phyloP scores from a whole-genome alignment of 2,329 filamentous ascomycete genomes.

The Didymellaceae sp. region DNA sequence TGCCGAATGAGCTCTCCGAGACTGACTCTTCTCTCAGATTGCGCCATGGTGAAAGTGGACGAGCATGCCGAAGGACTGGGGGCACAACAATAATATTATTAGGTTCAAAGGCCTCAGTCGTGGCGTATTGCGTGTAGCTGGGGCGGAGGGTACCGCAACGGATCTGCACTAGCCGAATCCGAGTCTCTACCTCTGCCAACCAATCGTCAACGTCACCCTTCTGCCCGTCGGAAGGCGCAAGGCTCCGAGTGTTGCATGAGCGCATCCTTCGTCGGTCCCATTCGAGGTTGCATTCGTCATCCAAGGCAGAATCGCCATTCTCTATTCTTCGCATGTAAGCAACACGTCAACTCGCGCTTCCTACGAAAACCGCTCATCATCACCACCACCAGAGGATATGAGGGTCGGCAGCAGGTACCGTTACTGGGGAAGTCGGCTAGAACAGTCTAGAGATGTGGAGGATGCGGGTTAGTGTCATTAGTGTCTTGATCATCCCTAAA shows the following conservation, averaged over 20 bases:
- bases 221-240: constrained; percentile 12
- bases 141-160: constrained; percentile 7
- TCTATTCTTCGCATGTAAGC: neutral
- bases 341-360: neutral
- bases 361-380: constrained; percentile 1
- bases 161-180: constrained; percentile 13
- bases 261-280: constrained; percentile 1
- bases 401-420: constrained; percentile 4
- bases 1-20: constrained; percentile 39
- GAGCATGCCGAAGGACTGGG: constrained; percentile 15
- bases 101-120: constrained; percentile 1
- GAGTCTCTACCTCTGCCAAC: constrained; percentile 7
- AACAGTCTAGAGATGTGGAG: constrained; percentile 21
- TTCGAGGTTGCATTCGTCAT: constrained; percentile 1
- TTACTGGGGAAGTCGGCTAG: constrained; percentile 16
- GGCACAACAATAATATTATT: constrained; percentile 10
- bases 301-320: neutral
- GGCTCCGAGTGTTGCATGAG: constrained; percentile 6
- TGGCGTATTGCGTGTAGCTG: constrained; percentile 15
- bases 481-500: constrained; percentile 6
- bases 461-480: constrained; percentile 16
- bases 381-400: neutral
- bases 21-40: constrained; percentile 29
- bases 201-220: constrained; percentile 17
- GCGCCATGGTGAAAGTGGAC: constrained; percentile 27